Percentiles rank a stretch among this genome's conserved stretches.
These are phyloP conservation scores for Tardiomyces digboiensis DNA, from an alignment of 1,139 yeast genomes.

Conservation along the genomic window DNA sequence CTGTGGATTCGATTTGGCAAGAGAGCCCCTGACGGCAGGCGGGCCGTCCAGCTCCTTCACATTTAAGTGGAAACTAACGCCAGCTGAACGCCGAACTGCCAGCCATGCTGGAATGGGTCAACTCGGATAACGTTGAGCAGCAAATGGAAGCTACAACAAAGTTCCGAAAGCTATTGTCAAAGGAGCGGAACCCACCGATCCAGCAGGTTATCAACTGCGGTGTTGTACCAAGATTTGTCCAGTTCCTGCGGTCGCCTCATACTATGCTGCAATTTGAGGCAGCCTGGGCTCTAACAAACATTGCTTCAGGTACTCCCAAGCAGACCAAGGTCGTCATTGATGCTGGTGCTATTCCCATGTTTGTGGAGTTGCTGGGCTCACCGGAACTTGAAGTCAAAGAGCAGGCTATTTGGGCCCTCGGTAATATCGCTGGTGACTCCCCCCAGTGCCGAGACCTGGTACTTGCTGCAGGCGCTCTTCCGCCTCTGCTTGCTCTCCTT, in stretches of 20 bases:
- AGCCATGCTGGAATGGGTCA: slow-evolving; percentile 72
- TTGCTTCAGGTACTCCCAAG: slow-evolving; percentile 90
- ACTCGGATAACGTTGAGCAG: slow-evolving; percentile 65
- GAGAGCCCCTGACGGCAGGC: too few relatives aligned
- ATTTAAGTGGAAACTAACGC: not conserved
- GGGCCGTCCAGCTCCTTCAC: too few relatives aligned
- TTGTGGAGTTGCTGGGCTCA: slow-evolving; percentile 73
- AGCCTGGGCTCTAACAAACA: slow-evolving; percentile 98
- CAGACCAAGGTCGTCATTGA: slow-evolving; percentile 90
- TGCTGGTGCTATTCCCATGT: slow-evolving; percentile 87
- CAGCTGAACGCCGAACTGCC: slow-evolving; percentile 65
- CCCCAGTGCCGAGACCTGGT: slow-evolving; percentile 85
- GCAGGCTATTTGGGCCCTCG: slow-evolving; percentile 98
- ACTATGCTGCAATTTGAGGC: slow-evolving; percentile 94
- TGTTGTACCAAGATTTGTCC: slow-evolving; percentile 84
- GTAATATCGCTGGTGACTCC: slow-evolving; percentile 98
- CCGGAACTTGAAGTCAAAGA: slow-evolving; percentile 88
- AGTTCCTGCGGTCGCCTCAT: slow-evolving; percentile 68
- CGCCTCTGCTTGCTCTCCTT: slow-evolving; percentile 73
- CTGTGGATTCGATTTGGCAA: too few relatives aligned
- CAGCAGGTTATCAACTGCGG: slow-evolving; percentile 89
- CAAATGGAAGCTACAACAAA: slow-evolving; percentile 87
- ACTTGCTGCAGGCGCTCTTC: slow-evolving; percentile 76
- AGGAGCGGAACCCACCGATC: slow-evolving; percentile 97
- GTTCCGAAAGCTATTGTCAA: slow-evolving; percentile 86